Evolutionary conservation across 208 protist genomes (phyloP), one percentile per base, ranked within the genome.

Genomic region (Crithidia fasciculata): DNA sequence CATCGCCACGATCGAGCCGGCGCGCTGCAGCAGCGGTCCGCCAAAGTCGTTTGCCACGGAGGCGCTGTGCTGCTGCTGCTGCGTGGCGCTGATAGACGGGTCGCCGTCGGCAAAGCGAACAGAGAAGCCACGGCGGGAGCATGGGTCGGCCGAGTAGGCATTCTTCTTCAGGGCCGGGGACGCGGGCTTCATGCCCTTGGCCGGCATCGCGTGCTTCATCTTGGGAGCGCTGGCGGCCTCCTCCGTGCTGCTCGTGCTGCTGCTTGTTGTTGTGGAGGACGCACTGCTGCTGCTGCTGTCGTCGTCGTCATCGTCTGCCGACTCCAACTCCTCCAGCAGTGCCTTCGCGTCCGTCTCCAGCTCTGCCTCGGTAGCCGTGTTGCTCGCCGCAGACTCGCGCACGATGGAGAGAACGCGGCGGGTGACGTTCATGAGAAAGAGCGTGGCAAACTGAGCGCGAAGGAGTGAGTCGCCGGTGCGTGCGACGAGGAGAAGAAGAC

Each of bases 361-460:
- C 69, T 89, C 83, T 41, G 53, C 55, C 39, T 74, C 74, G 12
- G 69, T 86, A 16, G 78, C 85, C 61, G 50, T 77, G 61, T 70
- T 88, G 40, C 76, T 77, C 37, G 78, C 79, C 8, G 91, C 89
- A 45, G 82, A 81, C 69, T 86, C 80, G 36, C 89, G 89, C 55
- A 96, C 74, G 39, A 94, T 91, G 2, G 89, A 87, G 13, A 96
- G 70, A n/a, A 96, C 84, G 15, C 91, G 85, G 0, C 91, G 88
- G 12, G 88, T 91, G n/a, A 94, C 87, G 69, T 96, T 96, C 77
- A 85, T 93, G 7, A 96, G 83, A 59, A 96, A 80, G 16, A 96
- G 79, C 57, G 83, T 89, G 43, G 71, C 67, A 64, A 93, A 92
- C 77, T 92, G 88, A 15, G 89, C 78, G 3, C 89, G 91, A 37